phyloP scores from a whole-genome alignment of 73 alveolate species.

The Stentor coeruleus region DNA sequence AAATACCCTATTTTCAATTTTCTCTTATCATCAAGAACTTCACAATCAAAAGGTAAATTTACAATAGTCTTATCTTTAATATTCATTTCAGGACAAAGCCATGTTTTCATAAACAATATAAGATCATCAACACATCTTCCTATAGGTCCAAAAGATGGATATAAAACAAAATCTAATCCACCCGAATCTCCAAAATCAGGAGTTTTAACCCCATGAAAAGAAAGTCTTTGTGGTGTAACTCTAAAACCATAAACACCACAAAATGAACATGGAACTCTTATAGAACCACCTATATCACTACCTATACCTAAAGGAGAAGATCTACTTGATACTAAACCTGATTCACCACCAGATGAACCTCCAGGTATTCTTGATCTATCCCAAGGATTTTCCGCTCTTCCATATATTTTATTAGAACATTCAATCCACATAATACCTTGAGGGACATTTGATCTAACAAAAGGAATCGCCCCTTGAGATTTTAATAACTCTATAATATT shows the following conservation, averaged over 20 bases:
- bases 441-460: conserved; percentile 72
- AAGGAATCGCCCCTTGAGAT: conserved; percentile 70
- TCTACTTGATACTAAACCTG: conserved; percentile 61
- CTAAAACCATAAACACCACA: conserved; percentile 77
- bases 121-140: conserved; percentile 8
- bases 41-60: conserved; percentile 34
- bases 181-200: too few relatives aligned
- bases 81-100: not conserved
- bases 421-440: conserved; percentile 60
- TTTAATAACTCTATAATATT: conserved; percentile 17
- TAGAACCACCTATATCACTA: conserved; percentile 75
- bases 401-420: conserved; percentile 59
- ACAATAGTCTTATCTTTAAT: not conserved
- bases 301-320: conserved; percentile 69
- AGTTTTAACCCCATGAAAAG: not conserved
- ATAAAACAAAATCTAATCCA: too few relatives aligned
- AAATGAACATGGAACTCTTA: conserved; percentile 68
- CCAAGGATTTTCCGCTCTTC: conserved; percentile 66
- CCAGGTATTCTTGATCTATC: conserved; percentile 72
- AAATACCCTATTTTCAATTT: conserved; percentile 67
- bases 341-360: conserved; percentile 84
- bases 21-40: conserved; percentile 12
- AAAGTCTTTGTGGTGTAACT: conserved; percentile 63
- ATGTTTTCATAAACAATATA: not conserved
- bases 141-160: not conserved